Base-by-base conservation (phyloP, 768 basidiomycete species). In the Hebeloma cylindrosporum region DNA sequence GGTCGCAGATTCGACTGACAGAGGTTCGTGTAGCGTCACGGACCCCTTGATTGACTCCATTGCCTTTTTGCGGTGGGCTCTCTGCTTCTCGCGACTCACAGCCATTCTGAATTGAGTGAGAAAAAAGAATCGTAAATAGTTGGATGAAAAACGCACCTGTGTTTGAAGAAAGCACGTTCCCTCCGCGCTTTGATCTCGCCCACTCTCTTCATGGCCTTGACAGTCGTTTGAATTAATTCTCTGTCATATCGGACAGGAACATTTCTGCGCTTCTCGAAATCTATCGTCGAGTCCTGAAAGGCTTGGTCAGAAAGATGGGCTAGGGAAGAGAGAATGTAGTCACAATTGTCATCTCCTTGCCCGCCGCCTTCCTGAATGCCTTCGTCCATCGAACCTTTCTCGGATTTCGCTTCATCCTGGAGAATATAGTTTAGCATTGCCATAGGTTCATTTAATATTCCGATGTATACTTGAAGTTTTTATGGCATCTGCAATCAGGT, bases 371-470 rank as follows among this genome's bases (percentile, higher is more conserved):
- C 53, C 96, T 81, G 78, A 99, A 99, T 16, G 96, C 96, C 68
- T 99, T 99, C 33, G 96, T 99, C 96, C 96, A 99, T 57, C 91
- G 77, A 27, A 99, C 94, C 69, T 99, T 99, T 49, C 96, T 85
- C 33, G 96, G 96, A 70, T 98, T 99, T 28, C 96, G 88, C 74
- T 98, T 98, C 96, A 98, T 97, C 69, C 93, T 94, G 28, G 31
- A 37, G 43, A 14, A 41, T 42, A 18, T 25, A 30, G 47, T 35
- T 40, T 2, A 47, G 45, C n/a, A n/a, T n/a, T n/a, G n/a, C n/a
- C n/a, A n/a, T n/a, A n/a, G 44, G 25, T 10, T 11, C 40, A 23
- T 38, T 20, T 36, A 47, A 23, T 16, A 14, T 1, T 20, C 23
- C n/a, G 11, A 38, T 14, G 13, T 8, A 35, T 59, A 92, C 93